phyloP scores from a whole-genome alignment of 352 stramenopile genomes.

The Globisporangium polare region DNA sequence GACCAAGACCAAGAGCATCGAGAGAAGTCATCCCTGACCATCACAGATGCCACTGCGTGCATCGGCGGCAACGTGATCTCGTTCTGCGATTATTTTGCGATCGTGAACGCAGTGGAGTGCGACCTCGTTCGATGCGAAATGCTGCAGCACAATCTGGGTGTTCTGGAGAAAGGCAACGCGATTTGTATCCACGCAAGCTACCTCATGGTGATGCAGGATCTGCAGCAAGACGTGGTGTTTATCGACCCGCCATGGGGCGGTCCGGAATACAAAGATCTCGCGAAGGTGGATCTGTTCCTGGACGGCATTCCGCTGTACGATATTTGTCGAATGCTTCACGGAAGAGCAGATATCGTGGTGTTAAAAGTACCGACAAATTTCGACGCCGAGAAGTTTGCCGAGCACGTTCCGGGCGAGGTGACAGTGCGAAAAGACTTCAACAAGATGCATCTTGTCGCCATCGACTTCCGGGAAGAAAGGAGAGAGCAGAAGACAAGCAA shows the following conservation, averaged over 20 bases:
- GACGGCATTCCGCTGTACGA: constrained; percentile 55
- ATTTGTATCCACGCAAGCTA: constrained; percentile 61
- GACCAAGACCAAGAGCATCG: constrained; percentile 5
- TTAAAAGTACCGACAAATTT: constrained; percentile 85
- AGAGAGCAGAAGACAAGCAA: neutral
- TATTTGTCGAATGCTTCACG: constrained; percentile 49
- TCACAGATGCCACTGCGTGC: constrained; percentile 81
- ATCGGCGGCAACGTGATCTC: constrained; percentile 76
- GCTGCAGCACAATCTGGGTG: constrained; percentile 66
- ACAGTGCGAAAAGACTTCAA: constrained; percentile 61
- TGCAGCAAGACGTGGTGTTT: constrained; percentile 80
- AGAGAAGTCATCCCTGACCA: constrained; percentile 38
- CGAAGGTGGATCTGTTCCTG: constrained; percentile 69
- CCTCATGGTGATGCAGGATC: constrained; percentile 61
- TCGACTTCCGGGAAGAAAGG: constrained; percentile 46
- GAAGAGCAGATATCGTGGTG: constrained; percentile 50
- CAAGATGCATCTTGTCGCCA: constrained; percentile 75
- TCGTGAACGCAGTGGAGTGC: constrained; percentile 75
- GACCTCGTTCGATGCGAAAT: constrained; percentile 59
- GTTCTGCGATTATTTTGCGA: constrained; percentile 74
- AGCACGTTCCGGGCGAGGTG: constrained; percentile 50
- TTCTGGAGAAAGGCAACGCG: constrained; percentile 58
- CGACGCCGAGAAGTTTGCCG: constrained; percentile 67
- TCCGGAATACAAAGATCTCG: constrained; percentile 73
- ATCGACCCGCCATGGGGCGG: constrained; percentile 82